Evolutionary conservation across 2,329 filamentous ascomycete genomes (phyloP).

Genomic region (Xylariaceae sp.): DNA sequence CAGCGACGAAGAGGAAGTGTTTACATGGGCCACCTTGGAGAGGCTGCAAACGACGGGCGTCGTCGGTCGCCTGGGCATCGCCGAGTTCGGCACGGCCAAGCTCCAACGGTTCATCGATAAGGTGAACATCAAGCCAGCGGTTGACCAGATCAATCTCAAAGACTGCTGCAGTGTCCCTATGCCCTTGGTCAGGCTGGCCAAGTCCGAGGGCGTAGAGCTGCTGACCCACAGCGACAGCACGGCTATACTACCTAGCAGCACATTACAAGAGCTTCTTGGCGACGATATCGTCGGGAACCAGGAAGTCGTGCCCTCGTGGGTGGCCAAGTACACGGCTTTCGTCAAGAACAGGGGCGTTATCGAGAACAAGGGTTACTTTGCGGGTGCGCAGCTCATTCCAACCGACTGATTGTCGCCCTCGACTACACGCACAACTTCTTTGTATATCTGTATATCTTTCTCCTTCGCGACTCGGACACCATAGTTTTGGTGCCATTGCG

Average conservation of each 20-base stretch:
- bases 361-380: constrained; percentile 98
- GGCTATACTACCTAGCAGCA: constrained; percentile 82
- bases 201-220: constrained; percentile 76
- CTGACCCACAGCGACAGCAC: constrained; percentile 93
- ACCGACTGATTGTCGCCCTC: constrained; percentile 1
- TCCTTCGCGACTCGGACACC: background rate
- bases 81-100: constrained; percentile 87
- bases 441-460: background rate
- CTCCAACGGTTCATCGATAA: constrained; percentile 71
- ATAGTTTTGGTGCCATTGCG: too few species aligned
- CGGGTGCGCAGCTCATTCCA: constrained; percentile 66
- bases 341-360: constrained; percentile 92
- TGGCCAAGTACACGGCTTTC: constrained; percentile 94
- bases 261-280: constrained; percentile 75
- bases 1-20: constrained; percentile 63
- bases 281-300: constrained; percentile 65
- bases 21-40: constrained; percentile 71
- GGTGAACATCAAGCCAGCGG: constrained; percentile 68
- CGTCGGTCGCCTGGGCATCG: constrained; percentile 74
- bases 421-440: background rate
- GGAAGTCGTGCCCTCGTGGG: constrained; percentile 79
- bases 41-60: constrained; percentile 65
- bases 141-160: constrained; percentile 93
- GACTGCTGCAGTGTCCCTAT: constrained; percentile 96
- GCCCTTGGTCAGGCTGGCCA: constrained; percentile 79